Evolutionary conservation across 345 rosid species (phyloP), one percentile per base, ranked within the genome.

Genomic region (Turnera subulata): DNA sequence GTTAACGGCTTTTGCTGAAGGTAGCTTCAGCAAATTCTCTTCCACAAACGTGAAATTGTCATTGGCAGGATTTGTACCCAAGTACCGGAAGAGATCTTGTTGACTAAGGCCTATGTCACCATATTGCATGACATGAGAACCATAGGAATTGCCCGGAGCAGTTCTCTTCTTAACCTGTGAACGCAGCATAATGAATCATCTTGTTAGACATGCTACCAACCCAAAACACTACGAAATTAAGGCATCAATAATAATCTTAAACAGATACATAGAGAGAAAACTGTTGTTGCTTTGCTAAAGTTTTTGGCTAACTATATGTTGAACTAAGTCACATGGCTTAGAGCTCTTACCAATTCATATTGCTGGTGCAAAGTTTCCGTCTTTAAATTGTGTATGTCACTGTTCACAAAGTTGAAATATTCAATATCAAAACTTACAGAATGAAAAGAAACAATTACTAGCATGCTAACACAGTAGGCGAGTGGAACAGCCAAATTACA

Each of bases 111-210:
- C 76, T 14, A 78, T 44, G 70, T 94, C 97, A 45, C 99, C 97
- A 60, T 80, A 94, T 61, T 84, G 91, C 97, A 90, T 94, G 73
- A 90, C 99, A 65, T 90, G 99, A 64, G 99, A 94, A 37, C 99
- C 96, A 52, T 71, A 56, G 58, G 59, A 64, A 61, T 75, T 77
- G 17, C 38, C 82, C 62, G 65, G 70, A 6, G 72, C 56, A 37
- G 97, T 93, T 80, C 90, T 85, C 67, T 6, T 73, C 68, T 85
- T 93, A 63, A 93, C 97, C 99, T 93, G 80, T 47, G 45, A 9
- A 42, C 12, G n/a, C 58, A 64, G 64, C 25, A 43, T 17, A 1
- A 21, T 40, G 55, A 53, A 65, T 54, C 23, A 33, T 40, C 23
- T 35, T 33, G 44, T 48, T 22, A 50, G 45, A 20, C 53, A 22